Evolutionary conservation across 345 rosid species (phyloP).

Genomic region (Gossypium longicalyx): DNA sequence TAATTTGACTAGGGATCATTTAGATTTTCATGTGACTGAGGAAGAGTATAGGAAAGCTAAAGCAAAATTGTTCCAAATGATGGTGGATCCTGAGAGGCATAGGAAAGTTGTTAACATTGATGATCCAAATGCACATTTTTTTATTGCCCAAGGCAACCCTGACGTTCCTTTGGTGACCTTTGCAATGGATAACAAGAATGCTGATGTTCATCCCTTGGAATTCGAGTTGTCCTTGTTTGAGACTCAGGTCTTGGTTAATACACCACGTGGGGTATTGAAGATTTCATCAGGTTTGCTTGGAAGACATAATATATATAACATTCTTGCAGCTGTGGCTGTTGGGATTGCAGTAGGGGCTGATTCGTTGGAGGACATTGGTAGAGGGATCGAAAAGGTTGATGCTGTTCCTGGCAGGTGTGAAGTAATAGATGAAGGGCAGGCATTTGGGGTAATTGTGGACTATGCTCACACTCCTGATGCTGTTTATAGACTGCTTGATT

Average conservation of each 20-base stretch:
- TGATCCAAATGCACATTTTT: constrained; percentile 71
- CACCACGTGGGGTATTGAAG: constrained; percentile 82
- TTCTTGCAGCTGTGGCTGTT: constrained; percentile 86
- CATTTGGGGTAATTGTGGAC: constrained; percentile 90
- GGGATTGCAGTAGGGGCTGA: constrained; percentile 88
- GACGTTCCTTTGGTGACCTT: constrained; percentile 84
- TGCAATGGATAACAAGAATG: constrained; percentile 80
- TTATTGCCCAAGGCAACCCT: constrained; percentile 61
- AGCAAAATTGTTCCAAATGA: constrained; percentile 78
- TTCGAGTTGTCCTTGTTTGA: constrained; percentile 85
- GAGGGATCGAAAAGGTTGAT: constrained; percentile 93
- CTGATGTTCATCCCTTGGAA: constrained; percentile 82
- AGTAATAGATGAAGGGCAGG: constrained; percentile 88
- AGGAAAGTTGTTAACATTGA: constrained; percentile 89
- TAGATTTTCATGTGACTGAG: constrained; percentile 60
- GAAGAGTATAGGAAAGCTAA: constrained; percentile 75
- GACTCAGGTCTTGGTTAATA: constrained; percentile 83
- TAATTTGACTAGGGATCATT: constrained; percentile 52
- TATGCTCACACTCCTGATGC: constrained; percentile 80
- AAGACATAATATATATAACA: constrained; percentile 78
- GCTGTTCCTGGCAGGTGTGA: constrained; percentile 96
- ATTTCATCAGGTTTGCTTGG: constrained; percentile 90
- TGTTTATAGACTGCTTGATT: constrained; percentile 78
- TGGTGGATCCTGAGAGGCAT: constrained; percentile 88
- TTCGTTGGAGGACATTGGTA: constrained; percentile 84